phyloP scores from a whole-genome alignment of 176 grass and related monocot genomes.

The Secale cereale region DNA sequence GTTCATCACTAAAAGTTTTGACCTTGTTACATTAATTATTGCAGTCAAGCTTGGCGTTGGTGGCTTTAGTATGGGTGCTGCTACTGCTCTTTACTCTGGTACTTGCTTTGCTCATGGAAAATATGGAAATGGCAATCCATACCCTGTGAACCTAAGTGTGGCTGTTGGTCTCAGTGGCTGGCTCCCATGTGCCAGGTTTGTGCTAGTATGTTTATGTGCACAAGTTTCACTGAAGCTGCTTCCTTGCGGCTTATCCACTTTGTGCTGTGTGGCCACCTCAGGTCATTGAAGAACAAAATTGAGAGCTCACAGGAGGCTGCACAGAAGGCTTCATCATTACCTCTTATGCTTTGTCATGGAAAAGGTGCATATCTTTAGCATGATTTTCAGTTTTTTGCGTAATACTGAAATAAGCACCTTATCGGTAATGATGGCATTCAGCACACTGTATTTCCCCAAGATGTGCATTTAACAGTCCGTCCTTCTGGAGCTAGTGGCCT shows the following conservation, averaged over 20 bases:
- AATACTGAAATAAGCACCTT: not conserved
- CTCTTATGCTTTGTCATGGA: slow-evolving; percentile 96
- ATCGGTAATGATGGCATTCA: not conserved
- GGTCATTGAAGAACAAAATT: slow-evolving; percentile 84
- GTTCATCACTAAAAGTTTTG: slow-evolving; percentile 19
- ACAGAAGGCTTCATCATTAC: slow-evolving; percentile 75
- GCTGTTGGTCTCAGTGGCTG: slow-evolving; percentile 92
- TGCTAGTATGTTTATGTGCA: slow-evolving; percentile 1
- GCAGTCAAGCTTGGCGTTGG: slow-evolving; percentile 92
- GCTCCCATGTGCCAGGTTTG: slow-evolving; percentile 91
- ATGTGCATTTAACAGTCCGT: not conserved
- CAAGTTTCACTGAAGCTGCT: not conserved
- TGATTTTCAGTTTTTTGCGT: slow-evolving; percentile 8
- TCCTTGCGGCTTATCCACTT: not conserved
- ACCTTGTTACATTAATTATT: slow-evolving; percentile 10
- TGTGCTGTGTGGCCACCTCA: slow-evolving; percentile 25
- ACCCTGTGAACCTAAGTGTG: slow-evolving; percentile 68
- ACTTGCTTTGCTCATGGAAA: slow-evolving; percentile 86
- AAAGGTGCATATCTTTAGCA: slow-evolving; percentile 51
- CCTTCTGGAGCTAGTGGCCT: not conserved
- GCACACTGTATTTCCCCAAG: not conserved
- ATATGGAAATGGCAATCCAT: slow-evolving; percentile 92
- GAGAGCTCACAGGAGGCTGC: slow-evolving; percentile 79
- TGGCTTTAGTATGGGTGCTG: slow-evolving; percentile 98
- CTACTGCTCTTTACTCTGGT: slow-evolving; percentile 82